These are phyloP conservation scores for Sphaerobolus stellatus DNA, from an alignment of 1,284 basidiomycete genomes.

Conservation along the genomic window DNA sequence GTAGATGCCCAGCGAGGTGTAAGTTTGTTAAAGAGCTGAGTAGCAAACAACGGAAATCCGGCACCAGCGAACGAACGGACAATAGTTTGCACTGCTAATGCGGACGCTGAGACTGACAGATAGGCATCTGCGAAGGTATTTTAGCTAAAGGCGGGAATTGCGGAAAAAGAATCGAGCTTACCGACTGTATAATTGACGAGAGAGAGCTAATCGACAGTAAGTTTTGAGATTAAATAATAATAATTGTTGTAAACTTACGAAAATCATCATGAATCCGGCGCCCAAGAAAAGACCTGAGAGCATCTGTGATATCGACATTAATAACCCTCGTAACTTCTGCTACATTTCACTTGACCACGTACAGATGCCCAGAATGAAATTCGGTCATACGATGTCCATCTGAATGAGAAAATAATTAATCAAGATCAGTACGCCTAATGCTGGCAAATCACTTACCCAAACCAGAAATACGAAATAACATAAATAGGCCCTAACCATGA, in stretches of 20 bases:
- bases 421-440: conserved; percentile 21
- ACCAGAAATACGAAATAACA: conserved; percentile 39
- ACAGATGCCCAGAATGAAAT: conserved; percentile 40
- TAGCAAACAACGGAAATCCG: conserved; percentile 43
- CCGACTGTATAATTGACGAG: background rate
- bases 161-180: no score
- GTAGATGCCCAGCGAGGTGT: conserved; percentile 41
- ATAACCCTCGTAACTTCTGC: background rate
- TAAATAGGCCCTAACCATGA: conserved; percentile 30
- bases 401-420: conserved; percentile 39
- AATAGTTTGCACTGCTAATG: conserved; percentile 47
- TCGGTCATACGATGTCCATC: conserved; percentile 39
- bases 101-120: conserved; percentile 45
- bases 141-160: no score
- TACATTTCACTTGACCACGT: background rate
- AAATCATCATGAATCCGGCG: conserved; percentile 41
- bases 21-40: conserved; percentile 46
- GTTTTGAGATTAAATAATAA: conserved; percentile 20
- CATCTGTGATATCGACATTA: conserved; percentile 14
- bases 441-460: conserved; percentile 29
- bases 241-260: conserved; percentile 27
- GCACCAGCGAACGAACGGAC: conserved; percentile 29
- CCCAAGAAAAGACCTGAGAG: conserved; percentile 45
- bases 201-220: background rate
- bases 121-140: conserved; percentile 47